phyloP scores from a whole-genome alignment of 73 alveolate genomes.

The Tetrahymena malaccensis region DNA sequence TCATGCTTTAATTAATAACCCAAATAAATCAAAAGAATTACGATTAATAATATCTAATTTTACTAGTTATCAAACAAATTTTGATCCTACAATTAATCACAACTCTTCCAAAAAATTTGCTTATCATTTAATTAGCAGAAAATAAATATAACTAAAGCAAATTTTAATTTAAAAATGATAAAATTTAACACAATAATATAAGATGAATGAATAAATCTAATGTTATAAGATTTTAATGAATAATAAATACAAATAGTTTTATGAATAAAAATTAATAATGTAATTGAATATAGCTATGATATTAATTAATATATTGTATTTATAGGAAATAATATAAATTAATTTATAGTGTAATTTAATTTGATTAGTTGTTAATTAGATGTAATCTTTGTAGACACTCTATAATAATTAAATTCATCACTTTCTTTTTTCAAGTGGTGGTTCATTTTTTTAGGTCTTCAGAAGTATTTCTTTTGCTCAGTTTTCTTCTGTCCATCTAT shows the following conservation, averaged over 20 bases:
- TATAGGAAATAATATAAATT: background rate
- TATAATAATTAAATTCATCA: no score
- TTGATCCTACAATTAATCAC: background rate
- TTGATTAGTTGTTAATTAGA: background rate
- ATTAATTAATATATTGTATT: background rate
- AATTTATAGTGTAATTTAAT: background rate
- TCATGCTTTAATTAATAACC: background rate
- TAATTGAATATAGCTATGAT: background rate
- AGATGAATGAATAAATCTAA: background rate
- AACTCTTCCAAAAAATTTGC: no score
- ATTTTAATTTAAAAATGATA: no score
- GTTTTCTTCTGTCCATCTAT: background rate
- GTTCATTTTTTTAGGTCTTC: background rate
- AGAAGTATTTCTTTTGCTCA: background rate
- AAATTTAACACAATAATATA: no score
- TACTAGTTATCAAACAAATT: background rate
- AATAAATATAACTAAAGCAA: no score
- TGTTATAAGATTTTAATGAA: background rate
- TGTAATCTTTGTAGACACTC: background rate
- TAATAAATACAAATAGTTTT: background rate
- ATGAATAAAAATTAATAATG: background rate
- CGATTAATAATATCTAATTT: background rate
- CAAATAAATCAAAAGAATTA: no score
- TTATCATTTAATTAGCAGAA: no score
- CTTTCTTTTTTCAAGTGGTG: no score